Evolutionary conservation across 352 stramenopile species (phyloP), one percentile per base, ranked within the genome.

Genomic region (Phytophthora colocasiae): DNA sequence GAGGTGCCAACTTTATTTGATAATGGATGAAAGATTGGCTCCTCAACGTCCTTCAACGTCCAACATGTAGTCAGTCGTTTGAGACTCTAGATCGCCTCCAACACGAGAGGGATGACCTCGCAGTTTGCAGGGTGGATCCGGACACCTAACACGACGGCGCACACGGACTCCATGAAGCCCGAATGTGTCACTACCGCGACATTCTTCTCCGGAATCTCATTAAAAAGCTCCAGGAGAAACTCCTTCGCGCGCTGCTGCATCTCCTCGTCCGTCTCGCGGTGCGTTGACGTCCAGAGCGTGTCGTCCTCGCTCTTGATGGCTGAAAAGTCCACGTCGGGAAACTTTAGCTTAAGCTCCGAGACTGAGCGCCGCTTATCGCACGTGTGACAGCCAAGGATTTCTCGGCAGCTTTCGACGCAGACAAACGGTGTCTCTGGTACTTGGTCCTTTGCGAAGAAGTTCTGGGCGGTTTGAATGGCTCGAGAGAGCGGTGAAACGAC

Each of bases 111-210:
- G 14, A 87, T 68, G 51, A 78, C 63, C 29, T 89, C 80, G 51
- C 80, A 89, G 65, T 87, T 86, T 2, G 55, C 59, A 5, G 71
- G 63, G 47, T 75, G 59, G 39, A 85, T 79, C 10, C 51, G 61
- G 26, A 81, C 50, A 6, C 69, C 36, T 36, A 81, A 44, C 17
- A 89, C 72, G 10, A 89, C 68, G 27, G 79, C 75, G 62, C 77
- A 84, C 9, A 86, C 60, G 11, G 76, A 70, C 31, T 77, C 71
- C 56, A 93, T 91, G 59, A 92, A 93, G n/a, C 76, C 83, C 9
- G 81, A 89, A 65, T 93, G 85, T 4, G 78, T 78, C 49, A 89
- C 79, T 1, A 93, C 75, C 0, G 73, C 78, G 14, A 91, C 80
- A 43, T 86, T 73, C 11, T 54, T 68, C 65, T 93, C 80, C 3